Evolutionary conservation across 2,329 filamentous ascomycete species (phyloP).

Genomic region (Lachnellula arida): DNA sequence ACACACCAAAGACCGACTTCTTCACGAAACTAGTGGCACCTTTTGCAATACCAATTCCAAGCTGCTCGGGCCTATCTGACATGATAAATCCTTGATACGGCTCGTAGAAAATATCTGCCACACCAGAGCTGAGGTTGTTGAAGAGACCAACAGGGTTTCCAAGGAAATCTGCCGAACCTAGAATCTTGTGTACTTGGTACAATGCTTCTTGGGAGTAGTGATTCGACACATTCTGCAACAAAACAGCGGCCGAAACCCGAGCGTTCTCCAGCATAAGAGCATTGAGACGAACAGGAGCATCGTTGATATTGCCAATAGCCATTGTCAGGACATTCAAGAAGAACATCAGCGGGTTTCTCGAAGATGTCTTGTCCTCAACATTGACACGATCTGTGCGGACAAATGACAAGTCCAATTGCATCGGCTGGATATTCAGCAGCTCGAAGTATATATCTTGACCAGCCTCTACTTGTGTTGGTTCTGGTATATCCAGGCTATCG

Average conservation of each 20-base stretch:
- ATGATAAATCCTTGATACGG: conserved; percentile 97
- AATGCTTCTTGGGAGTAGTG: conserved; percentile 97
- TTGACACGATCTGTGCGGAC: conserved; percentile 96
- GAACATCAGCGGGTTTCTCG: conserved; percentile 94
- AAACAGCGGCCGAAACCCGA: conserved; percentile 76
- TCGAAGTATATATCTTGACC: conserved; percentile 98
- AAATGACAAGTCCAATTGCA: conserved; percentile 96
- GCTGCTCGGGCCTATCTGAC: conserved; percentile 90
- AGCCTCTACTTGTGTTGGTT: conserved; percentile 76
- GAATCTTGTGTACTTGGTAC: conserved; percentile 93
- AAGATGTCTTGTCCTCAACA: conserved; percentile 87
- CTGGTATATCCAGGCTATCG: conserved; percentile 83
- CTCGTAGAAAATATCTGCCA: conserved; percentile 98
- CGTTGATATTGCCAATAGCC: conserved; percentile 98
- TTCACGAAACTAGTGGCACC: conserved; percentile 96
- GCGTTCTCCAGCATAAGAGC: conserved; percentile 94
- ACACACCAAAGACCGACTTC: conserved; percentile 96
- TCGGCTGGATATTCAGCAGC: conserved; percentile 91
- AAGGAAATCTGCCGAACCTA: conserved; percentile 94
- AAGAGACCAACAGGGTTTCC: conserved; percentile 97
- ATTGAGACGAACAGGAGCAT: conserved; percentile 90
- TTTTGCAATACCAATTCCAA: conserved; percentile 92
- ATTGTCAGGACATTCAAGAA: conserved; percentile 98
- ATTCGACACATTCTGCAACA: conserved; percentile 81
- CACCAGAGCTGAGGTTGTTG: conserved; percentile 96